Evolutionary conservation across 2,329 filamentous ascomycete genomes (phyloP).

Genomic region (Stemphylium beticola): DNA sequence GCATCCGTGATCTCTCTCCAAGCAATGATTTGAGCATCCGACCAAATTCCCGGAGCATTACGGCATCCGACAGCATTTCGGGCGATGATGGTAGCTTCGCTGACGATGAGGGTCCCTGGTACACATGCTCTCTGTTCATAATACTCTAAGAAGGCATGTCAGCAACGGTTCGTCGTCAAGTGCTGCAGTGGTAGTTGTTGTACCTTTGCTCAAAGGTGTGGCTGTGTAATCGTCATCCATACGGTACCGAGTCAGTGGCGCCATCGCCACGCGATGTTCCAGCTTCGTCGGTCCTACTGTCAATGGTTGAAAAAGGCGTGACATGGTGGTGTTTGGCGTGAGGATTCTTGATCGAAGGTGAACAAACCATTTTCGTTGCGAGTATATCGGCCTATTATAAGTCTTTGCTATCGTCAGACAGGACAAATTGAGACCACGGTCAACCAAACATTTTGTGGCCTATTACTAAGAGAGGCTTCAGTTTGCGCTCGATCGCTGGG

Average conservation of each 20-base stretch:
- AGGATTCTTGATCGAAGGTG: too few relatives aligned
- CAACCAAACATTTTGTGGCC: not conserved
- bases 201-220: conserved; percentile 18
- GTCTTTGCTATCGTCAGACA: not conserved
- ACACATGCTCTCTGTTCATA: conserved; percentile 59
- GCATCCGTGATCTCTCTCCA: conserved; percentile 66
- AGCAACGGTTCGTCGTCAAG: not conserved
- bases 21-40: conserved; percentile 49
- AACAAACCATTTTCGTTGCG: not conserved
- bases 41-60: conserved; percentile 64
- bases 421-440: not conserved
- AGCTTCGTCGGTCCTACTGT: conserved; percentile 36
- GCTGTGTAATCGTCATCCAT: conserved; percentile 55
- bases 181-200: not conserved
- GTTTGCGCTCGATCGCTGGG: not conserved
- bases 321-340: not conserved
- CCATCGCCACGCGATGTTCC: conserved; percentile 42
- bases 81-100: conserved; percentile 61
- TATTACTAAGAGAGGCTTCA: not conserved
- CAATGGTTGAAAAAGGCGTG: conserved; percentile 45
- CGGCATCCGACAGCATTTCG: conserved; percentile 53
- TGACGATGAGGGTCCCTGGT: conserved; percentile 63
- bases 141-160: conserved; percentile 46
- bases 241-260: conserved; percentile 48
- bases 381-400: not conserved